These are phyloP conservation scores for Colletotrichum incanum DNA, from an alignment of 2,329 filamentous ascomycete species.

Conservation along the genomic window DNA sequence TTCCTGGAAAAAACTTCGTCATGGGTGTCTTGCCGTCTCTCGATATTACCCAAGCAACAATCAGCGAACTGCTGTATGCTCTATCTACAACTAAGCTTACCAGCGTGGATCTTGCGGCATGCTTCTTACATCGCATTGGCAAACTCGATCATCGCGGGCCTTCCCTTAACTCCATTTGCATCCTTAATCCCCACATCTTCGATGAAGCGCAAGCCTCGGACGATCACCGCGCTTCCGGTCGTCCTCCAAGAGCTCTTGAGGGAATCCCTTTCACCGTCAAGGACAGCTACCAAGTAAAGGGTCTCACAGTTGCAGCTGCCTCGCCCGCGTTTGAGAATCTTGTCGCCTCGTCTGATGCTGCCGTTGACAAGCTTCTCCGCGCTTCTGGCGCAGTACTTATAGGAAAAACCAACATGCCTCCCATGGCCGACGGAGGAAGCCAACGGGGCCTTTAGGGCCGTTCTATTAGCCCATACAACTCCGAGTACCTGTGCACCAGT, in stretches of 20 bases:
- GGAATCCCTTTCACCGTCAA: no score
- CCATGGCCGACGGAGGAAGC: slow-evolving; percentile 67
- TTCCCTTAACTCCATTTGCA: slow-evolving; percentile 47
- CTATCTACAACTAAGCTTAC: slow-evolving; percentile 42
- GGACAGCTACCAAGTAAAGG: no score
- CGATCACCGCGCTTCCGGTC: no score
- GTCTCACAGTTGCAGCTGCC: no score
- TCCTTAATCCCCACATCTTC: slow-evolving; percentile 43
- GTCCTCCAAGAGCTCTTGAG: no score
- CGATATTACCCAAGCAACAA: slow-evolving; percentile 48
- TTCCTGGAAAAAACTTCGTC: neutral
- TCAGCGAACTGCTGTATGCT: slow-evolving; percentile 47
- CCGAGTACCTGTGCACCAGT: slow-evolving; percentile 64
- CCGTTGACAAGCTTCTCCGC: no score
- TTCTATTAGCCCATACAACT: slow-evolving; percentile 68
- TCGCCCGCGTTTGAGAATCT: no score
- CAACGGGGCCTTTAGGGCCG: slow-evolving; percentile 67
- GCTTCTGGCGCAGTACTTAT: slow-evolving; percentile 62
- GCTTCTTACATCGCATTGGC: slow-evolving; percentile 44
- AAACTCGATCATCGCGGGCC: slow-evolving; percentile 21
- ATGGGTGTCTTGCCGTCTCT: slow-evolving; percentile 18
- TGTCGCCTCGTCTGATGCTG: no score
- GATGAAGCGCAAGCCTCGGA: no score
- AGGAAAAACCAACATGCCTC: slow-evolving; percentile 72
- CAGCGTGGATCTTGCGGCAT: slow-evolving; percentile 49